Evolutionary conservation across 768 basidiomycete genomes (phyloP).

Genomic region (Lactarius hatsudake): DNA sequence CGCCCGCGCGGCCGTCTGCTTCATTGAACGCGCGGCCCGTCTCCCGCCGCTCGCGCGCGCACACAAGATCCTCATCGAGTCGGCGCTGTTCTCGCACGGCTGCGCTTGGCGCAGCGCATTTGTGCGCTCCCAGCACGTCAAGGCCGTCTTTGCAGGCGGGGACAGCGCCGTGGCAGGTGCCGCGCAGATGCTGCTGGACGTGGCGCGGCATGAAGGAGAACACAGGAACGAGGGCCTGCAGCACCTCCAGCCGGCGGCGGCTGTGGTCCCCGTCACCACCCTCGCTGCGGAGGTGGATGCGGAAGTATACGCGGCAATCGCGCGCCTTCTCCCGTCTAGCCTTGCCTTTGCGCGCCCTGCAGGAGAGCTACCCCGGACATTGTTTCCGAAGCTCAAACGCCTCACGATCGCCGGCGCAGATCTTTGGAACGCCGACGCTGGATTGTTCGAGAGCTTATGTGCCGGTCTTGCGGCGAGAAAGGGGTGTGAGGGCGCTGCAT

Average conservation of each 20-base stretch:
- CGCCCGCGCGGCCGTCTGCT: slow-evolving; percentile 7
- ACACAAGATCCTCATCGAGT: slow-evolving; percentile 15
- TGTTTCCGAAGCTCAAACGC: slow-evolving; percentile 17
- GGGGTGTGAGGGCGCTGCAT: slow-evolving; percentile 1
- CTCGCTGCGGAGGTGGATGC: background rate
- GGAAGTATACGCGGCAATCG: slow-evolving; percentile 13
- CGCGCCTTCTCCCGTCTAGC: slow-evolving; percentile 14
- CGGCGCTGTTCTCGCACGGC: slow-evolving; percentile 11
- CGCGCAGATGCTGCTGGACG: slow-evolving; percentile 14
- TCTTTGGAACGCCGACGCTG: slow-evolving; percentile 4
- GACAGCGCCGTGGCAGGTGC: slow-evolving; percentile 1
- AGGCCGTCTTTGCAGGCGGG: slow-evolving; percentile 15
- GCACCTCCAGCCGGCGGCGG: background rate
- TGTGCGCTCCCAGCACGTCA: slow-evolving; percentile 5
- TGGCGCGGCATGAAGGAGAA: background rate
- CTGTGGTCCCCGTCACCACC: background rate
- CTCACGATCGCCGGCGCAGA: slow-evolving; percentile 17
- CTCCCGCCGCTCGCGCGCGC: slow-evolving; percentile 18
- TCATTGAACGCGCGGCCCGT: slow-evolving; percentile 17
- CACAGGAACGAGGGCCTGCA: background rate
- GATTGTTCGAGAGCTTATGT: slow-evolving; percentile 17
- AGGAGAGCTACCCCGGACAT: background rate
- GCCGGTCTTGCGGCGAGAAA: slow-evolving; percentile 15
- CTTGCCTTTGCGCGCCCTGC: slow-evolving; percentile 11
- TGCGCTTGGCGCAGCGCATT: slow-evolving; percentile 13